A percentile compares a stretch with the other conserved stretches of the same genome.
phyloP scores from a whole-genome alignment of 768 basidiomycete genomes.

The Kwoniella botswanensis region DNA sequence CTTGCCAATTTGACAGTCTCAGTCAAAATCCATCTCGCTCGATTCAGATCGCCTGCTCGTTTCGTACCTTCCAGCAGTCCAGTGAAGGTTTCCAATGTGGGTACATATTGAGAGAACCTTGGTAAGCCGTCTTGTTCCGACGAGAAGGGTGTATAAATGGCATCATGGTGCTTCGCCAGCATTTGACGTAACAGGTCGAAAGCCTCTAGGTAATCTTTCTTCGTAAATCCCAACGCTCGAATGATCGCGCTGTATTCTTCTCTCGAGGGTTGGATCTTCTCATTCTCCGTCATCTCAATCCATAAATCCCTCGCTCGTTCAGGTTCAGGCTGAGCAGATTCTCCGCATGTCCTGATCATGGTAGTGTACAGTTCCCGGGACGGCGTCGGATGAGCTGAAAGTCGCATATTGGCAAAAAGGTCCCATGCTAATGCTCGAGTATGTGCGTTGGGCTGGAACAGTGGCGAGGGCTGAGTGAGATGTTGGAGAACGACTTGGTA shows the following conservation, averaged over 20 bases:
- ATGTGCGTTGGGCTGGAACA: conserved; percentile 57
- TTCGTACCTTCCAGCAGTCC: conserved; percentile 91
- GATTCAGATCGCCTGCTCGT: conserved; percentile 77
- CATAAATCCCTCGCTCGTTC: conserved; percentile 92
- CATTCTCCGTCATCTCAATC: conserved; percentile 85
- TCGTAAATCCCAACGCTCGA: conserved; percentile 69
- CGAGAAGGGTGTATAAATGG: conserved; percentile 54
- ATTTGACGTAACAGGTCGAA: conserved; percentile 85
- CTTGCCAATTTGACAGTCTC: conserved; percentile 68
- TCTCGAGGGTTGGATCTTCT: conserved; percentile 66
- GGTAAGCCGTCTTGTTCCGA: conserved; percentile 58
- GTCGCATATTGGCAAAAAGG: conserved; percentile 93
- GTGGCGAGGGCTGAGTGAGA: conserved; percentile 61
- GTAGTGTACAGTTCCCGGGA: conserved; percentile 72
- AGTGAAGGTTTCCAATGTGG: conserved; percentile 72
- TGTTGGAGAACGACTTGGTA: conserved; percentile 71
- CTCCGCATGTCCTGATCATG: conserved; percentile 87
- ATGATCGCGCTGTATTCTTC: conserved; percentile 82
- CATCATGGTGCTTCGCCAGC: conserved; percentile 76
- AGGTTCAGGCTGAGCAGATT: conserved; percentile 68
- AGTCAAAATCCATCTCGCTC: conserved; percentile 87
- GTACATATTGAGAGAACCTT: conserved; percentile 57
- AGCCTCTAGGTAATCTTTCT: conserved; percentile 74
- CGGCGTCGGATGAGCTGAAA: conserved; percentile 85
- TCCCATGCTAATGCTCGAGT: conserved; percentile 81